Percentiles rank a stretch among this genome's conserved stretches.
Evolutionary conservation across 1,284 basidiomycete species (phyloP).

Genomic region (Leccinum proliferum): DNA sequence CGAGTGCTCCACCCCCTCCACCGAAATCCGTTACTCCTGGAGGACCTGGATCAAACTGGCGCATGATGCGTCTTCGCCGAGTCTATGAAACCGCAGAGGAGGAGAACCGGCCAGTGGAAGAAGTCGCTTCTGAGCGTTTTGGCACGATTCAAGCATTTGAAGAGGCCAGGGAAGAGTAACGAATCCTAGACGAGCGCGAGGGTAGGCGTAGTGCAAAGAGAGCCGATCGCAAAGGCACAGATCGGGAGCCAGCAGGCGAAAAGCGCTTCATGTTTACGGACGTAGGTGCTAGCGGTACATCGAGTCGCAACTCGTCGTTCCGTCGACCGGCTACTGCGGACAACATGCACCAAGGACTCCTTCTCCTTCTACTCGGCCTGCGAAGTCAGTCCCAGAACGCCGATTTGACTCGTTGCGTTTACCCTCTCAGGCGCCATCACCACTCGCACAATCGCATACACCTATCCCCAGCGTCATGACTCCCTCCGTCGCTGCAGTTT

Average conservation of each 20-base stretch:
- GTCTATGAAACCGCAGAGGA: slow-evolving; percentile 90
- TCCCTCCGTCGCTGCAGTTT: slow-evolving; percentile 45
- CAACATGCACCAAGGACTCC: slow-evolving; percentile 55
- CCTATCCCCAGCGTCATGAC: slow-evolving; percentile 89
- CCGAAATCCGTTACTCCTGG: slow-evolving; percentile 64
- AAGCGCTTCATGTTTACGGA: slow-evolving; percentile 68
- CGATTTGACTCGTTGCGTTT: slow-evolving; percentile 52
- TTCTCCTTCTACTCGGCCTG: slow-evolving; percentile 30
- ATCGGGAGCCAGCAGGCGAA: slow-evolving; percentile 37
- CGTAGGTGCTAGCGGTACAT: slow-evolving; percentile 52
- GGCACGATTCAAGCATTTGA: slow-evolving; percentile 82
- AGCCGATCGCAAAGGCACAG: slow-evolving; percentile 33
- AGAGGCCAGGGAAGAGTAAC: slow-evolving; percentile 82
- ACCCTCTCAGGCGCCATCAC: slow-evolving; percentile 45
- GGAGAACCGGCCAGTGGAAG: slow-evolving; percentile 69
- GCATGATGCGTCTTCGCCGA: slow-evolving; percentile 93
- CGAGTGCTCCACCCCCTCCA: slow-evolving; percentile 44
- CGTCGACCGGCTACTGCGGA: slow-evolving; percentile 60
- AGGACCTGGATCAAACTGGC: slow-evolving; percentile 91
- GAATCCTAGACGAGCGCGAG: slow-evolving; percentile 79
- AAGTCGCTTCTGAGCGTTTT: slow-evolving; percentile 87
- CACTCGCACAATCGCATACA: slow-evolving; percentile 58
- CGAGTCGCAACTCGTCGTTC: slow-evolving; percentile 71
- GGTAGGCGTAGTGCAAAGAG: slow-evolving; percentile 38
- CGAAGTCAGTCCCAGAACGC: slow-evolving; percentile 38